phyloP scores from a whole-genome alignment of 441 rosid species.

The Croton laevigatus region DNA sequence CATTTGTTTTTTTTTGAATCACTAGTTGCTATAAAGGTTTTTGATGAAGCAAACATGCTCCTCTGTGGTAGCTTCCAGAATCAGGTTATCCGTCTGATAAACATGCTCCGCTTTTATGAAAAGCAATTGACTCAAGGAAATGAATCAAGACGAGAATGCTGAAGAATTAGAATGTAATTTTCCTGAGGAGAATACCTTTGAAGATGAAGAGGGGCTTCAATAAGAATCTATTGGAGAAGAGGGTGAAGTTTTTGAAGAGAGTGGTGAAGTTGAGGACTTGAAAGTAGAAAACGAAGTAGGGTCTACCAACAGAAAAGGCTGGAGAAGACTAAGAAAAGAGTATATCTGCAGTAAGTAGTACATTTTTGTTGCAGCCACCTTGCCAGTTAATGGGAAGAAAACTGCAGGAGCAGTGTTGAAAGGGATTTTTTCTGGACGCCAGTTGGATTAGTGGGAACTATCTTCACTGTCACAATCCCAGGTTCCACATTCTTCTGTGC shows the following conservation, averaged over 20 bases:
- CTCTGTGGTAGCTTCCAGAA: conserved; percentile 85
- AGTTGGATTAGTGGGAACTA: conserved; percentile 82
- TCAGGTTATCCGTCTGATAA: conserved; percentile 71
- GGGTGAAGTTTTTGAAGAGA: conserved; percentile 41
- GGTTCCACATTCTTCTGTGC: conserved; percentile 37
- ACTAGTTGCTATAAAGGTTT: conserved; percentile 45
- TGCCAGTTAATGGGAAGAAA: conserved; percentile 85
- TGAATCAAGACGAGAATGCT: conserved; percentile 27
- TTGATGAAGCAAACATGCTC: conserved; percentile 99
- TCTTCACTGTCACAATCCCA: conserved; percentile 91
- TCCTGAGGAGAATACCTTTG: conserved; percentile 23
- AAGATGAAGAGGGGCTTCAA: conserved; percentile 27
- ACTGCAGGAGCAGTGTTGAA: conserved; percentile 89
- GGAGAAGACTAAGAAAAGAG: conserved; percentile 75
- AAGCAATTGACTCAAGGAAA: conserved; percentile 48
- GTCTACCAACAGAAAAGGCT: conserved; percentile 41
- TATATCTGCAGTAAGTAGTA: conserved; percentile 86
- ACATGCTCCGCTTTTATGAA: conserved; percentile 81
- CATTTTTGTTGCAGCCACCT: conserved; percentile 92
- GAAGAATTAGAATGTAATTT: conserved; percentile 30
- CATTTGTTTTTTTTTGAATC: background rate
- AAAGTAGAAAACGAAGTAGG: conserved; percentile 32
- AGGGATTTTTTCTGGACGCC: conserved; percentile 85
- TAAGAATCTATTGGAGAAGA: conserved; percentile 35
- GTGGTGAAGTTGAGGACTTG: conserved; percentile 27